Base-by-base conservation (phyloP, 2,329 filamentous ascomycete genomes). In the Penicillium corylophilum region DNA sequence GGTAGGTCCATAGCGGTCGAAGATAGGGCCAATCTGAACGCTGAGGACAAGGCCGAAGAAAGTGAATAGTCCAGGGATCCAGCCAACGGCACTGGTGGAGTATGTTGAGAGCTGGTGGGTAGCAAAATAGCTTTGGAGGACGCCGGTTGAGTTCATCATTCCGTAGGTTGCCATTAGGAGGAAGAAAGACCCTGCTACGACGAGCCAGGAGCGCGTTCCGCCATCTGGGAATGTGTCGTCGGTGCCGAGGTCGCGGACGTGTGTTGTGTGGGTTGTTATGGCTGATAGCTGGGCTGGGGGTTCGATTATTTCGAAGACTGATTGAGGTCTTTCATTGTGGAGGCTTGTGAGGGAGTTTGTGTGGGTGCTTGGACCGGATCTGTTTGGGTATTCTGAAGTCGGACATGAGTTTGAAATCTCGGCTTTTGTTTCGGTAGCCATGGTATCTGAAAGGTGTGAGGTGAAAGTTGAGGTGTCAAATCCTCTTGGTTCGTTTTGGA, bases 141-240 rank as follows among this genome's bases (percentile, higher is more conserved):
- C 75, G 8, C 78, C 78, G 3, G 79, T 71, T 0, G 74, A 73
- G 43, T 78, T 76, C 76, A 79, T 79, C 43, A 80, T 73, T 0
- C 78, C 78, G 51, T 73, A 74, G 0, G 67, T 71, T 15, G 67
- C 64, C 62, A 74, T 72, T 2, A 74, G 59, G 2, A 71, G 63
- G 18, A 69, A 62, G 48, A 74, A 75, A 1, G 70, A 69, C 1
- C 71, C 71, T 2, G 66, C 26, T 0, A 74, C 61, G 8, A 71
- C 70, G 7, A 70, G 61, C 69, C 70, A 73, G 18, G 71, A 70
- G 15, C 64, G 58, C 0, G 61, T 54, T 0, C 71, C 71, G 5
- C 70, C 71, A 45, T 73, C 69, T 2, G 68, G 69, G 38, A 68
- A 70, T 16, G 35, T 44, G n/a, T 63, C 59, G 7, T 52, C 54